Base-by-base conservation (phyloP, 1,284 basidiomycete species). In the Cutaneotrichosporon cavernicola region DNA sequence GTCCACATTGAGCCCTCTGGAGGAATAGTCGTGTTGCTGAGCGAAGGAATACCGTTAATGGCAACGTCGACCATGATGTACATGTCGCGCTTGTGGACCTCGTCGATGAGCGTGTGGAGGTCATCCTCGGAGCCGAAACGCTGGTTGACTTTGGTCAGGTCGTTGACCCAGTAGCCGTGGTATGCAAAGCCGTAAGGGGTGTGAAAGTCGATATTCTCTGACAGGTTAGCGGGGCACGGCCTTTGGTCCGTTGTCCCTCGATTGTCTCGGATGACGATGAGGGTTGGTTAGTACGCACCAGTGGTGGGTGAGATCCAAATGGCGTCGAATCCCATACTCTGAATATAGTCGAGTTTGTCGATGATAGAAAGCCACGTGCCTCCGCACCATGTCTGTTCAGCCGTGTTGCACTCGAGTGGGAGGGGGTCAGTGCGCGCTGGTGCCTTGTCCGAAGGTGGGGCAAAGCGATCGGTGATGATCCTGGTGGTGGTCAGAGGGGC, bases 21-120 rank as follows among this genome's bases (percentile, higher is more conserved):
- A 2, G 64, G 58, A 18, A 70, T 63, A 22, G 73, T 72, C 32
- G 66, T 61, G 26, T 63, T 65, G 43, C 58, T 66, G 10, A 76
- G 50, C 5, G 87, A 81, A 76, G 88, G 89, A 56, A 90, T 85
- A 75, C 89, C 87, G 78, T 91, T 90, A 34, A 89, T 85, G 43
- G 90, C 89, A 56, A 91, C 81, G 73, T 91, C 89, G 65, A 90
- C 86, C 90, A 91, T 90, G 68, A 90, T 81, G 72, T 86, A 87
- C 89, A 91, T 91, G 58, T 83, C 83, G 49, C 89, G 84, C 32
- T 81, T 80, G 76, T 91, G 90, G 16, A 91, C 73, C 59, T 87
- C 89, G 16, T 81, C 80, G 32, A 84, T 84, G 51, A 91, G 83
- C 0, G 84, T 84, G 68, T 88, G 87, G 60, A 92, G 84, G 75